A percentile compares a stretch with the other conserved stretches of the same genome.
phyloP scores from a whole-genome alignment of 176 grass and related monocot genomes.

The Aechmea fasciata region DNA sequence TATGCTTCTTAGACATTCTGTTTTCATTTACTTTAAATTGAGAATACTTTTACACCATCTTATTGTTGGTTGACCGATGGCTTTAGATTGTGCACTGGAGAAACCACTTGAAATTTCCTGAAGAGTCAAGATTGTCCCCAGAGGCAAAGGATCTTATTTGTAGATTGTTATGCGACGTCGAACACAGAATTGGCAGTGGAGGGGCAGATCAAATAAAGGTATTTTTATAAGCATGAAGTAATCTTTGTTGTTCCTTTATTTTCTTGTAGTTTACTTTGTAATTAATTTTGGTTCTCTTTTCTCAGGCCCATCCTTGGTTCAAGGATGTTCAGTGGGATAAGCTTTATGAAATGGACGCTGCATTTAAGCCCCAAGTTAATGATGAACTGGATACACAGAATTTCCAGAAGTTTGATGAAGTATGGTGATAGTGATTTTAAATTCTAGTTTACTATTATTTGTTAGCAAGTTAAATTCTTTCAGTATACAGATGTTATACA shows the following conservation, averaged over 20 bases:
- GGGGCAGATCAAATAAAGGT: constrained; percentile 98
- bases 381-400: constrained; percentile 94
- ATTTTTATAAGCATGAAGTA: constrained; percentile 1
- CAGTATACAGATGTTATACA: too few relatives aligned
- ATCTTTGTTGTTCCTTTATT: neutral
- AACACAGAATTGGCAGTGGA: constrained; percentile 70
- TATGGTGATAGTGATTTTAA: constrained; percentile 17
- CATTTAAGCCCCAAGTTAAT: constrained; percentile 92
- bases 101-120: constrained; percentile 97
- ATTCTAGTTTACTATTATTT: neutral
- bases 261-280: constrained; percentile 8
- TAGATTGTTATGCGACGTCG: constrained; percentile 93
- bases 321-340: constrained; percentile 79
- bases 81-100: constrained; percentile 97
- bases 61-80: constrained; percentile 12
- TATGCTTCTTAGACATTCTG: too few relatives aligned
- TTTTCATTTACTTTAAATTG: neutral
- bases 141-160: constrained; percentile 92
- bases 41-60: constrained; percentile 6
- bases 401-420: constrained; percentile 97
- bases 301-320: constrained; percentile 94
- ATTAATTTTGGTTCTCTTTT: constrained; percentile 22
- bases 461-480: neutral
- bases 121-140: constrained; percentile 68
- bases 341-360: constrained; percentile 94